Conservation (phyloP, 73 alveolate genomes). For the Stentor coeruleus region DNA sequence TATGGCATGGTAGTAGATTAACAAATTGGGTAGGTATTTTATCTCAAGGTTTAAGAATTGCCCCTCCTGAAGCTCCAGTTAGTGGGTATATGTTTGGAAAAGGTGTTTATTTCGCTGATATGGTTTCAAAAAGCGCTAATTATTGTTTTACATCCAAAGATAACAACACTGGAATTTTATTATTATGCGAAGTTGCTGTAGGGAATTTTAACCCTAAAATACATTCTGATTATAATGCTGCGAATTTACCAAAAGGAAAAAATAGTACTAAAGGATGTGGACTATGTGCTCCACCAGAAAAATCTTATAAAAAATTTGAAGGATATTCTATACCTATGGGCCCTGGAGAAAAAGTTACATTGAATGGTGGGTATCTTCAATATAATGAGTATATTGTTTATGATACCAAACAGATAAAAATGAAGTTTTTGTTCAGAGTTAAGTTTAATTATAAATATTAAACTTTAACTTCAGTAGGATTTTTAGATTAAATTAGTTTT, state of each 20-base stretch:
- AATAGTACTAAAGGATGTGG: conserved; percentile 76
- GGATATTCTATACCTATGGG: conserved; percentile 78
- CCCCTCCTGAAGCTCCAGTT: conserved; percentile 97
- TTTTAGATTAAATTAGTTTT: too few species aligned
- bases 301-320: conserved; percentile 39
- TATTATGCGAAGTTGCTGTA: conserved; percentile 94
- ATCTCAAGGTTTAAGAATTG: conserved; percentile 94
- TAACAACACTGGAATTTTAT: conserved; percentile 78
- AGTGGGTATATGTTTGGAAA: conserved; percentile 96
- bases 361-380: conserved; percentile 46
- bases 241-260: conserved; percentile 43
- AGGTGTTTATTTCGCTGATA: conserved; percentile 98
- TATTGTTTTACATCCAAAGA: conserved; percentile 74
- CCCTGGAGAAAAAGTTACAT: conserved; percentile 35
- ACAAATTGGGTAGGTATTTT: conserved; percentile 93
- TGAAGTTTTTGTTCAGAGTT: conserved; percentile 47
- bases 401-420: conserved; percentile 69
- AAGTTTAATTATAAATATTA: not conserved
- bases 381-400: conserved; percentile 91
- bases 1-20: conserved; percentile 96
- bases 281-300: conserved; percentile 68
- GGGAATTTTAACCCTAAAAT: conserved; percentile 81
- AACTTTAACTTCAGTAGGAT: too few species aligned
- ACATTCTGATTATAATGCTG: conserved; percentile 83
- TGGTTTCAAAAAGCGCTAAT: conserved; percentile 84